These are phyloP conservation scores for Jacaranda mimosifolia DNA, from an alignment of 257 asterid species.

Conservation along the genomic window DNA sequence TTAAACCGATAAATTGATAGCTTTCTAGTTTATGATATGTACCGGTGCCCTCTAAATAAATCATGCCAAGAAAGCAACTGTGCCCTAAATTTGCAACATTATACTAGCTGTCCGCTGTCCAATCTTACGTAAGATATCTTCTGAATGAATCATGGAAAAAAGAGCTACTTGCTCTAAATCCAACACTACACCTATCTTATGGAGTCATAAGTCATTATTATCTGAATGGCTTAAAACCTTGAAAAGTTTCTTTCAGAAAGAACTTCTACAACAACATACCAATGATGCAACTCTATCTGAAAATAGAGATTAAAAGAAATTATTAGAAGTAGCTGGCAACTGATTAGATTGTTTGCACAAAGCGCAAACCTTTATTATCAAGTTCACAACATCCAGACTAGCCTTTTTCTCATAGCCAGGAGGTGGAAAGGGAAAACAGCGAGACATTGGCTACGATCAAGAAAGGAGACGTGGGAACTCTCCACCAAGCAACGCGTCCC, in stretches of 20 bases:
- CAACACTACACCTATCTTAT: background rate
- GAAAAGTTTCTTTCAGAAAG: background rate
- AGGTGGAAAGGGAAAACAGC: constrained; percentile 65
- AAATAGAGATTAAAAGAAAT: constrained; percentile 2
- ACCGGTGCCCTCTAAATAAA: too few relatives aligned
- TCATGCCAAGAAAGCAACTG: too few relatives aligned
- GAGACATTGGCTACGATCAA: constrained; percentile 56
- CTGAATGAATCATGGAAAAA: background rate
- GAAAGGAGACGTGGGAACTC: constrained; percentile 37
- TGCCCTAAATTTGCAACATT: too few relatives aligned
- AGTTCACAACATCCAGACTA: constrained; percentile 38
- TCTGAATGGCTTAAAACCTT: background rate
- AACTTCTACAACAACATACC: background rate
- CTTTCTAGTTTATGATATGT: too few relatives aligned
- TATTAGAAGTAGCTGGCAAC: background rate
- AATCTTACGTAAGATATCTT: background rate
- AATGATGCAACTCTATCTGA: background rate
- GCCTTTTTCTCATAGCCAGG: constrained; percentile 58
- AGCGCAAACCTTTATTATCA: constrained; percentile 52
- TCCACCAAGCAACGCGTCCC: constrained; percentile 46
- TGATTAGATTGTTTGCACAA: constrained; percentile 21
- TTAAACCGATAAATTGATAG: too few relatives aligned
- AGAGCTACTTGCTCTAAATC: background rate
- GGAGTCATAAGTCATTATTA: background rate
- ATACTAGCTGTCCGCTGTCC: background rate